phyloP scores from a whole-genome alignment of 176 grass and related monocot species.

The Zoysia pacifica region DNA sequence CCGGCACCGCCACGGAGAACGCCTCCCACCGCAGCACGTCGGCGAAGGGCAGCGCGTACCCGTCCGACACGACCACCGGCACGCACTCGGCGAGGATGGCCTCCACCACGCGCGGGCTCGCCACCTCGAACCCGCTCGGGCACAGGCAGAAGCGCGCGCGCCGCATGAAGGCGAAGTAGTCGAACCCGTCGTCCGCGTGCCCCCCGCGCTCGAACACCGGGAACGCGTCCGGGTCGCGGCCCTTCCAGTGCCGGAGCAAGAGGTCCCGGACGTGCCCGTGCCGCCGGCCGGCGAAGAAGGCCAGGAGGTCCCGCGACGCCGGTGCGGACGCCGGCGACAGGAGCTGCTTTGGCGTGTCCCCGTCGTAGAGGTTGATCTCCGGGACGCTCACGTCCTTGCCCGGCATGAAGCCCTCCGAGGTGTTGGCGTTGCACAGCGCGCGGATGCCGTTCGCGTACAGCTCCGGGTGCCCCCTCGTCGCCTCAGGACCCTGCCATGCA shows the following conservation, averaged over 20 bases:
- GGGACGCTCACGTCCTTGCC: constrained; percentile 68
- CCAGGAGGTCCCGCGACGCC: constrained; percentile 42
- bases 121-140: constrained; percentile 77
- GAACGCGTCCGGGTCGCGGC: constrained; percentile 37
- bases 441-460: constrained; percentile 62
- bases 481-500: constrained; percentile 44
- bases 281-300: constrained; percentile 68
- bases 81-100: constrained; percentile 75
- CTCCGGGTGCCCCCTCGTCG: constrained; percentile 48
- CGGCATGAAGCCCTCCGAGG: constrained; percentile 65
- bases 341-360: constrained; percentile 55
- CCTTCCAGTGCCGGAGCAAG: constrained; percentile 66
- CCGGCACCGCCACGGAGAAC: constrained; percentile 64
- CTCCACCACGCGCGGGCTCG: constrained; percentile 77
- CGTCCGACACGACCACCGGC: constrained; percentile 58
- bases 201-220: constrained; percentile 54
- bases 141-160: constrained; percentile 73
- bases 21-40: constrained; percentile 73
- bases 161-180: constrained; percentile 66
- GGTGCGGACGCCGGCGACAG: constrained; percentile 1
- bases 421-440: constrained; percentile 83
- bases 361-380: constrained; percentile 62
- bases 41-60: constrained; percentile 63
- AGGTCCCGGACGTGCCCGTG: constrained; percentile 57
- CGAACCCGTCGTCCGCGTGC: background rate